A percentile compares a stretch with the other conserved stretches of the same genome.
These are phyloP conservation scores for Pestalotiopsis fici DNA, from an alignment of 2,329 filamentous ascomycete genomes.

Conservation along the genomic window DNA sequence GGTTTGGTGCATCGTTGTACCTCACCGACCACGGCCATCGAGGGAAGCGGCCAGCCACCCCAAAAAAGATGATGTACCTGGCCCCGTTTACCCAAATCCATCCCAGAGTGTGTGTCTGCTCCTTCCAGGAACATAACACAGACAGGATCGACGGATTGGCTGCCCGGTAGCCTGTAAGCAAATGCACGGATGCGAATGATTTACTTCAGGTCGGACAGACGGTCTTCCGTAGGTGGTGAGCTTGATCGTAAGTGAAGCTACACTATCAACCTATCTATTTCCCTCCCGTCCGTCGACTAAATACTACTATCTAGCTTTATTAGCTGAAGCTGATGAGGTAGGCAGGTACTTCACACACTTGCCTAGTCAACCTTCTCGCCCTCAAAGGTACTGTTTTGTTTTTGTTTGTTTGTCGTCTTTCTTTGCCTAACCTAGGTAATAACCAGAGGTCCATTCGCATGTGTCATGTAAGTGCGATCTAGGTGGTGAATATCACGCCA, in stretches of 20 bases:
- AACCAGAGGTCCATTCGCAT: not conserved
- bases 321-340: too few species aligned
- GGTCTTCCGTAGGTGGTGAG: too few species aligned
- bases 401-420: not conserved
- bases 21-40: not conserved
- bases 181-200: not conserved
- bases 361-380: not conserved
- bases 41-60: not conserved
- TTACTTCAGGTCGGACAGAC: not conserved
- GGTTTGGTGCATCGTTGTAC: not conserved
- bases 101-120: not conserved
- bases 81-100: not conserved
- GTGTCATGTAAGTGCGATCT: not conserved
- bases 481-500: not conserved
- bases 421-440: not conserved
- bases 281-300: too few species aligned
- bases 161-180: too few species aligned
- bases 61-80: not conserved
- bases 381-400: not conserved
- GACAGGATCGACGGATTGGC: not conserved
- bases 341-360: too few species aligned
- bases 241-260: not conserved
- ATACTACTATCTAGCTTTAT: too few species aligned
- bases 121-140: not conserved
- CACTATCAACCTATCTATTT: too few species aligned